Conservation (phyloP, 805 yeast species). For the Saccharomycopsis oosterbeekiorum region DNA sequence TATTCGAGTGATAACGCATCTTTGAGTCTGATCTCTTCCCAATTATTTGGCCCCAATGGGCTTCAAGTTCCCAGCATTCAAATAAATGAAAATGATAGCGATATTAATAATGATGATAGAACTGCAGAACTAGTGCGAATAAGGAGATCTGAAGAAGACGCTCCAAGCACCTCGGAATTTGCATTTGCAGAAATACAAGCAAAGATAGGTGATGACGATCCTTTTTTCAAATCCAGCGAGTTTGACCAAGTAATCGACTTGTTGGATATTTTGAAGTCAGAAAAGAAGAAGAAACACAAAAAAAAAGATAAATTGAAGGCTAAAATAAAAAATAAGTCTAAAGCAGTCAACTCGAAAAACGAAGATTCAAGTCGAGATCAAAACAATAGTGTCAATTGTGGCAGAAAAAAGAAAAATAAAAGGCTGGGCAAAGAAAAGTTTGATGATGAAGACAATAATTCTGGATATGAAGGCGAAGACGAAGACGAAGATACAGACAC, state of each 20-base stretch:
- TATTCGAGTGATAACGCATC: background rate
- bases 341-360: background rate
- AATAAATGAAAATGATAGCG: background rate
- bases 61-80: background rate
- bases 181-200: conserved; percentile 7
- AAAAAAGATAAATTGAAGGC: background rate
- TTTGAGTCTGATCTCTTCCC: background rate
- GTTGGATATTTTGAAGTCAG: conserved; percentile 4
- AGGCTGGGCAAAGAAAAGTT: background rate
- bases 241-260: conserved; percentile 16
- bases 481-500: background rate
- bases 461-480: background rate
- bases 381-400: background rate
- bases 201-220: conserved; percentile 12
- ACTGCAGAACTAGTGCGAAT: background rate
- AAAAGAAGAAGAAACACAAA: conserved; percentile 7
- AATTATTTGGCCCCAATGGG: background rate
- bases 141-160: too few relatives aligned
- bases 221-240: conserved; percentile 5
- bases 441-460: background rate
- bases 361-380: background rate
- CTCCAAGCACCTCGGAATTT: background rate
- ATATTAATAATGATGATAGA: background rate
- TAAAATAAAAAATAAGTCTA: background rate
- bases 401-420: background rate